phyloP scores from a whole-genome alignment of 2,329 filamentous ascomycete genomes.

The Pseudogymnoascus sp. region DNA sequence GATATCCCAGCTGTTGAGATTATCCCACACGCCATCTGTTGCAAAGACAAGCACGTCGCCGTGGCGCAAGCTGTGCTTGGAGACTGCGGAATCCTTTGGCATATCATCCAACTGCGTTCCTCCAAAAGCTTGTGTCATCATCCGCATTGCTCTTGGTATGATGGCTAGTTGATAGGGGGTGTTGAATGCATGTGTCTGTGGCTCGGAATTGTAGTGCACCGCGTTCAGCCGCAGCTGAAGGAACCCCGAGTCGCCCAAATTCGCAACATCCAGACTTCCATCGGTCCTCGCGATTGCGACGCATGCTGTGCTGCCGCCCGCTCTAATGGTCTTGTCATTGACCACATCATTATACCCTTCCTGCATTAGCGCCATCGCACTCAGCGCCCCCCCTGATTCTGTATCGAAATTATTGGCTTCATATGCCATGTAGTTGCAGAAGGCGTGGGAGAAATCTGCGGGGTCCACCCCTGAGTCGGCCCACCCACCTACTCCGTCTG shows the following conservation, averaged over 20 bases:
- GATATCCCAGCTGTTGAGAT: conserved; percentile 84
- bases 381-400: conserved; percentile 33
- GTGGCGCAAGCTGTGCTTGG: conserved; percentile 69
- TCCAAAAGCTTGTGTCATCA: conserved; percentile 76
- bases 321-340: conserved; percentile 62
- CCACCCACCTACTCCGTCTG: conserved; percentile 95
- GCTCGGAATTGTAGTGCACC: conserved; percentile 73
- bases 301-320: conserved; percentile 87
- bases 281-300: conserved; percentile 69
- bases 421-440: conserved; percentile 89
- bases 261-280: conserved; percentile 78
- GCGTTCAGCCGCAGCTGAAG: conserved; percentile 79
- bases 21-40: conserved; percentile 94
- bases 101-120: conserved; percentile 74
- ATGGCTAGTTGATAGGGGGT: conserved; percentile 92
- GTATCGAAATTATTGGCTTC: conserved; percentile 43
- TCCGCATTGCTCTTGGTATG: conserved; percentile 71
- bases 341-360: conserved; percentile 77
- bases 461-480: conserved; percentile 87
- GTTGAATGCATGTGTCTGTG: conserved; percentile 96
- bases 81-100: conserved; percentile 76
- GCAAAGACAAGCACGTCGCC: conserved; percentile 92
- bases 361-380: conserved; percentile 68
- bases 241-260: conserved; percentile 92
- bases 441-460: conserved; percentile 86